Evolutionary conservation across 352 stramenopile species (phyloP).

Genomic region (Discostella stelligera): DNA sequence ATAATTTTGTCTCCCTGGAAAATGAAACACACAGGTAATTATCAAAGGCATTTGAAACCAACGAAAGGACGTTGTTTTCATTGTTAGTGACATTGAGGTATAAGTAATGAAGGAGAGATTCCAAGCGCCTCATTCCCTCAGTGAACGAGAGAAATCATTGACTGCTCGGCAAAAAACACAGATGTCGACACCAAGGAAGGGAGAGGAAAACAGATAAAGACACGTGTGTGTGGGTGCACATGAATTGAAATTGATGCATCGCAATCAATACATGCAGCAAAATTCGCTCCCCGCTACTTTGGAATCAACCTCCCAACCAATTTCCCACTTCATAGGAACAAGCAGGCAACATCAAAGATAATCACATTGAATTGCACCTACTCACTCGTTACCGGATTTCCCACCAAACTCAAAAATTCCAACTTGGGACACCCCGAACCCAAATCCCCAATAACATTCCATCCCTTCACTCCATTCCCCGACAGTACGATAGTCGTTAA

Average conservation of each 20-base stretch:
- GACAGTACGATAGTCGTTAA: slow-evolving; percentile 60
- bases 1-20: slow-evolving; percentile 77
- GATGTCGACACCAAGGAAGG: slow-evolving; percentile 8
- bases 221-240: slow-evolving; percentile 31
- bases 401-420: slow-evolving; percentile 65
- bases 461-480: slow-evolving; percentile 60
- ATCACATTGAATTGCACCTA: too few species aligned
- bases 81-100: slow-evolving; percentile 36
- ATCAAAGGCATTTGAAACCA: not conserved
- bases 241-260: slow-evolving; percentile 24
- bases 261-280: slow-evolving; percentile 9
- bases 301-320: not conserved
- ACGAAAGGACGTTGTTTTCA: slow-evolving; percentile 33
- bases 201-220: slow-evolving; percentile 21
- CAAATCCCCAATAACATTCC: slow-evolving; percentile 66
- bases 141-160: slow-evolving; percentile 29
- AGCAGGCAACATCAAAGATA: too few species aligned
- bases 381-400: slow-evolving; percentile 80
- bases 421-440: slow-evolving; percentile 67
- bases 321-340: too few species aligned
- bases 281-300: not conserved
- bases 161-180: slow-evolving; percentile 16
- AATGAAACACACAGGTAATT: slow-evolving; percentile 13
- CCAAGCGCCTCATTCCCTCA: slow-evolving; percentile 24
- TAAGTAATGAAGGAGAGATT: not conserved